phyloP scores from a whole-genome alignment of 768 basidiomycete species.

The Naganishia onofrii region DNA sequence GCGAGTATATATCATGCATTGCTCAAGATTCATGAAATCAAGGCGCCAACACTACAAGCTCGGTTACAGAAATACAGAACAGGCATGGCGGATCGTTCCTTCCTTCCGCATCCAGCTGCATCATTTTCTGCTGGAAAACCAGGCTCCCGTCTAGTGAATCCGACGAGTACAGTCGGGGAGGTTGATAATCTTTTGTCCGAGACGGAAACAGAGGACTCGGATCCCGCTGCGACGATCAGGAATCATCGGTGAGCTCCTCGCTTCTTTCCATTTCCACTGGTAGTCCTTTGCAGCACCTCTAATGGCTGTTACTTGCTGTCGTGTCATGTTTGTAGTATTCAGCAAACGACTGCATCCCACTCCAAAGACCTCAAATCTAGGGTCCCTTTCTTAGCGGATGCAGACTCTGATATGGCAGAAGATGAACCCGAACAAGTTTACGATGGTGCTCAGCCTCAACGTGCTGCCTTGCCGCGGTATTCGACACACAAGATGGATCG shows the following conservation, averaged over 20 bases:
- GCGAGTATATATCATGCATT: slow-evolving; percentile 28
- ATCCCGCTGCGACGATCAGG: not conserved
- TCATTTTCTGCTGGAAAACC: not conserved
- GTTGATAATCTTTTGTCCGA: slow-evolving; percentile 11
- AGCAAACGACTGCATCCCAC: not conserved
- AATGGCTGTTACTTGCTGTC: not conserved
- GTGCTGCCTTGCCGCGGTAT: not conserved
- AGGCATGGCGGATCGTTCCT: not conserved
- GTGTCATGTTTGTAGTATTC: not conserved
- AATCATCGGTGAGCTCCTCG: not conserved
- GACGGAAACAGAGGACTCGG: slow-evolving; percentile 10
- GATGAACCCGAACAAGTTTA: slow-evolving; percentile 1
- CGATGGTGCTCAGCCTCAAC: too few species aligned
- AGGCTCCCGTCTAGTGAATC: not conserved
- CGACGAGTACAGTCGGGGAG: slow-evolving; percentile 12
- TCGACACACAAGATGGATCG: slow-evolving; percentile 1
- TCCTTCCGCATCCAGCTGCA: too few species aligned
- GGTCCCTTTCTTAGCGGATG: slow-evolving; percentile 21
- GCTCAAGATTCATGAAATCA: slow-evolving; percentile 33
- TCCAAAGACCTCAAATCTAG: slow-evolving; percentile 19
- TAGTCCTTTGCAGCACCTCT: not conserved
- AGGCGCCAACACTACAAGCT: slow-evolving; percentile 26
- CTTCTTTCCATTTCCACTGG: not conserved
- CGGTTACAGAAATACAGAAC: slow-evolving; percentile 22
- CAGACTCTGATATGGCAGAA: slow-evolving; percentile 18